phyloP scores from a whole-genome alignment of 768 basidiomycete species.

The Sarcomyxa edulis region DNA sequence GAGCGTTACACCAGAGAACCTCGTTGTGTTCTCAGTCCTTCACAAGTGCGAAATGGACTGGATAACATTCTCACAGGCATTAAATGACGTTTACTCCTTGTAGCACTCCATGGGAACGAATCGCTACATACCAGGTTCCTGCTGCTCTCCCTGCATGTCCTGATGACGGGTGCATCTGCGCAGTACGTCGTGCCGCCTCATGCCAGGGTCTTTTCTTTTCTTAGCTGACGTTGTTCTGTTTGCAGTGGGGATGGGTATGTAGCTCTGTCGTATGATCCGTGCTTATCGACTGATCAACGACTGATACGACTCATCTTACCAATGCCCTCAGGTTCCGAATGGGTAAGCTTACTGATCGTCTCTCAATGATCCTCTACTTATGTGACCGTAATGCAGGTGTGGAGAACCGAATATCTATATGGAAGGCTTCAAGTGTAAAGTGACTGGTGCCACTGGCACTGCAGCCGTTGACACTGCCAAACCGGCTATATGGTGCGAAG shows the following conservation, averaged over 20 bases:
- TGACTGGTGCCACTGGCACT: slow-evolving; percentile 35
- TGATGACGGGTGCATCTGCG: slow-evolving; percentile 44
- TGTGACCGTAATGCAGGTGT: slow-evolving; percentile 25
- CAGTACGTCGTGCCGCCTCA: slow-evolving; percentile 22
- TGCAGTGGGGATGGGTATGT: slow-evolving; percentile 47
- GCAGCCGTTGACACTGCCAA: slow-evolving; percentile 34
- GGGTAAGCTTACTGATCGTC: slow-evolving; percentile 7
- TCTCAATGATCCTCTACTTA: background rate
- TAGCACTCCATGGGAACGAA: slow-evolving; percentile 50
- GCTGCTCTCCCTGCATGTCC: slow-evolving; percentile 45
- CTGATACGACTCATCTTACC: too few relatives aligned
- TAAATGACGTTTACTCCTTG: background rate
- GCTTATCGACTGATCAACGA: too few relatives aligned
- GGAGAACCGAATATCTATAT: slow-evolving; percentile 47
- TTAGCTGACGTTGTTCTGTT: background rate
- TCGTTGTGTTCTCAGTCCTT: slow-evolving; percentile 45
- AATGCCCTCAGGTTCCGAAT: slow-evolving; percentile 21
- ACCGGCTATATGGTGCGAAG: slow-evolving; percentile 50
- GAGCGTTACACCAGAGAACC: slow-evolving; percentile 40
- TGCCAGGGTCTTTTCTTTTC: background rate
- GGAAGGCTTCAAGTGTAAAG: slow-evolving; percentile 31
- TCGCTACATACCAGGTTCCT: slow-evolving; percentile 44
- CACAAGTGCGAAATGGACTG: slow-evolving; percentile 32
- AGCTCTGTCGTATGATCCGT: too few relatives aligned
- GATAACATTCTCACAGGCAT: background rate